These are phyloP conservation scores for Penicillium fimorum DNA, from an alignment of 495 filamentous ascomycete species.

Conservation along the genomic window DNA sequence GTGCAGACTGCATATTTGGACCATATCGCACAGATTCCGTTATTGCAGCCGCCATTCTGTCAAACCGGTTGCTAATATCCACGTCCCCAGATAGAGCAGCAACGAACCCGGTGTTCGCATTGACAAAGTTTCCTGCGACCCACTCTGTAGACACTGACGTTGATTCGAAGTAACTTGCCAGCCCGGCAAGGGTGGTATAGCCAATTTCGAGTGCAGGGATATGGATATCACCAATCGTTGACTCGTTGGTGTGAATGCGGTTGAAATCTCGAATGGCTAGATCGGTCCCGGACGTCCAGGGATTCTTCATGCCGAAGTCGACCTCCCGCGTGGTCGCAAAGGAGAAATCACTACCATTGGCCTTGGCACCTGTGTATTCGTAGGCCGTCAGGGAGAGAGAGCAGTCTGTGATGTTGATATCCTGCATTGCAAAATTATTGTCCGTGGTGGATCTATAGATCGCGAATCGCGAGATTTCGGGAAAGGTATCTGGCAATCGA, in stretches of 20 bases:
- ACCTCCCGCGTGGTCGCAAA: constrained; percentile 14
- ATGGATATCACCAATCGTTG: not conserved
- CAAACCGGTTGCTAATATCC: constrained; percentile 13
- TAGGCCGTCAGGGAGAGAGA: constrained; percentile 18
- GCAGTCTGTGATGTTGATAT: constrained; percentile 21
- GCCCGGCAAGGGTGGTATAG: constrained; percentile 6
- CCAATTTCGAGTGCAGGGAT: not conserved
- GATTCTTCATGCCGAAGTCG: constrained; percentile 14
- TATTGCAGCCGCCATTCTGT: constrained; percentile 21
- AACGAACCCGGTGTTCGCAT: constrained; percentile 13
- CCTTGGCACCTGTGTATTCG: constrained; percentile 11
- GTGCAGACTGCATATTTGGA: constrained; percentile 11
- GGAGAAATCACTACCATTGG: constrained; percentile 16
- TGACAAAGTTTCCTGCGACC: constrained; percentile 14
- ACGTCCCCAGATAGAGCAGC: constrained; percentile 14
- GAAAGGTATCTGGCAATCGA: constrained; percentile 8
- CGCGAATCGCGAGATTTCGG: constrained; percentile 18
- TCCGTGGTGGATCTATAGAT: constrained; percentile 17
- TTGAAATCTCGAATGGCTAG: too few relatives aligned
- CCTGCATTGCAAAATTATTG: constrained; percentile 1
- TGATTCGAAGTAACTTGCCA: constrained; percentile 16
- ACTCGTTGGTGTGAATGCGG: constrained; percentile 5
- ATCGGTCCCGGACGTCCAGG: too few relatives aligned
- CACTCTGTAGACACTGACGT: constrained; percentile 13
- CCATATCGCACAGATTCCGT: constrained; percentile 20